These are phyloP conservation scores for Blastomyces emzantsi DNA, from an alignment of 2,329 filamentous ascomycete genomes.

Conservation along the genomic window DNA sequence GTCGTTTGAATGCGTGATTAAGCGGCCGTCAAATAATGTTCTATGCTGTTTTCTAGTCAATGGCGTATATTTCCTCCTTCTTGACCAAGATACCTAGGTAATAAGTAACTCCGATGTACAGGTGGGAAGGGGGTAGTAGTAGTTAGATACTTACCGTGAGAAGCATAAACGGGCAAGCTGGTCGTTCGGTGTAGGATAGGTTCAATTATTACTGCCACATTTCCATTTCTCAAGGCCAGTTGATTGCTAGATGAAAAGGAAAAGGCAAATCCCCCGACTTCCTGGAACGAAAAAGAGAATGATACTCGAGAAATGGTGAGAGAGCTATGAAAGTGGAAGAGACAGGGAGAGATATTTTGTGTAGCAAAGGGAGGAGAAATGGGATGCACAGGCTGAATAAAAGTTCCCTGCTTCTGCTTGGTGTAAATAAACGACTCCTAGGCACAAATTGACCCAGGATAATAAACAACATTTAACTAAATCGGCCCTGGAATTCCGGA, in stretches of 20 bases:
- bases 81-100: background rate
- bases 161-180: background rate
- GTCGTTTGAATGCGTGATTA: background rate
- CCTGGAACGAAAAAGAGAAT: background rate
- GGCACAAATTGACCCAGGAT: background rate
- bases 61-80: background rate
- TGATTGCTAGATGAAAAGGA: background rate
- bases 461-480: background rate
- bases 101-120: background rate
- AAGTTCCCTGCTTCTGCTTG: background rate
- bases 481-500: background rate
- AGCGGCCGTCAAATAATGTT: slow-evolving; percentile 2
- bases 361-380: background rate
- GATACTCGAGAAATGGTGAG: background rate
- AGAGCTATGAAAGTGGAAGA: background rate
- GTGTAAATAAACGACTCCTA: background rate
- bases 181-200: background rate
- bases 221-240: background rate
- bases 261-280: background rate
- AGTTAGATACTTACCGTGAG: background rate
- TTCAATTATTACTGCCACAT: background rate
- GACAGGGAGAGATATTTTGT: background rate
- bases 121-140: background rate
- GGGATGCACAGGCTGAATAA: background rate
- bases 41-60: background rate